phyloP scores from a whole-genome alignment of 1,139 yeast species.

The Taphrina flavorubra region DNA sequence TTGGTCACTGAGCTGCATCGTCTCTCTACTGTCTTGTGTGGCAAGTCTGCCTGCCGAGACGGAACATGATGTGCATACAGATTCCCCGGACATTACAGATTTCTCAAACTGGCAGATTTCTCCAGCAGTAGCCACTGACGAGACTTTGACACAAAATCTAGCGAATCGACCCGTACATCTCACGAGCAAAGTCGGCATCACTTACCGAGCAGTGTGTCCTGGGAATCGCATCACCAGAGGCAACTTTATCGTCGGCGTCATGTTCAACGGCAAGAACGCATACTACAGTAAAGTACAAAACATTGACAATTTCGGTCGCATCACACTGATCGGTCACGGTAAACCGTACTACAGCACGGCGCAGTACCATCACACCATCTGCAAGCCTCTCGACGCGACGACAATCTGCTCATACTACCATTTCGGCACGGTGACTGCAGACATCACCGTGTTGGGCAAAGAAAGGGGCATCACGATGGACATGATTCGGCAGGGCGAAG shows the following conservation, averaged over 20 bases:
- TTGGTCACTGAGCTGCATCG: too few relatives aligned
- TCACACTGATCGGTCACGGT: not conserved
- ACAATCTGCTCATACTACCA: not conserved
- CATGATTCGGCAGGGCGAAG: not conserved
- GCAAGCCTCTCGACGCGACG: not conserved
- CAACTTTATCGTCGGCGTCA: not conserved
- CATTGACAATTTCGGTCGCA: not conserved
- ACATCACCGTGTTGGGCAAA: not conserved
- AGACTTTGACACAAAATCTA: too few relatives aligned
- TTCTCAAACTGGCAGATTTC: too few relatives aligned
- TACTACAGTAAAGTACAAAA: not conserved
- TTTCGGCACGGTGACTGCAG: not conserved
- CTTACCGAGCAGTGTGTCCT: not conserved
- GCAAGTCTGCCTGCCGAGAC: too few relatives aligned
- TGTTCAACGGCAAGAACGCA: not conserved
- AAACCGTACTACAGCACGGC: not conserved
- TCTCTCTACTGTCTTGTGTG: too few relatives aligned
- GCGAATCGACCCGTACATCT: too few relatives aligned
- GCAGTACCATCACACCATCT: not conserved
- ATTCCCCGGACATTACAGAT: too few relatives aligned
- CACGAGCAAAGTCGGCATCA: not conserved
- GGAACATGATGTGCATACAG: too few relatives aligned
- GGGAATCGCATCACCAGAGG: not conserved
- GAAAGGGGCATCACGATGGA: not conserved
- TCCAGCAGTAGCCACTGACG: too few relatives aligned